Conservation (phyloP, 2,329 filamentous ascomycete species). For the Aspergillus puulaauensis region DNA sequence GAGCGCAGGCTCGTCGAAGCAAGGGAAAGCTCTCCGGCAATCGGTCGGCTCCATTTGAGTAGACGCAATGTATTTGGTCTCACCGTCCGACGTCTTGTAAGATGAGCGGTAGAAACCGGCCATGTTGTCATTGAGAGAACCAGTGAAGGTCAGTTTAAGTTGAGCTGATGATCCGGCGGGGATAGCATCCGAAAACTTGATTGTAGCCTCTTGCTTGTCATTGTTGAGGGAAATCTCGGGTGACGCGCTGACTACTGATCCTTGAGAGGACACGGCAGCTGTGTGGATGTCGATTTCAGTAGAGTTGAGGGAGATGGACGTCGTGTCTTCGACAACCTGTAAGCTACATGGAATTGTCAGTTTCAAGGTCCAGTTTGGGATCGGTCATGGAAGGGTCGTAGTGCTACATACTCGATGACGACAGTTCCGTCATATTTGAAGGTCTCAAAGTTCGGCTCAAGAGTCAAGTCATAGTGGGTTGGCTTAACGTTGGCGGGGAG, state of each 20-base stretch:
- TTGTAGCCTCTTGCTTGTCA: conserved; percentile 75
- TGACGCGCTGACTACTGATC: conserved; percentile 58
- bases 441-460: conserved; percentile 86
- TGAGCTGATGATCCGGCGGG: conserved; percentile 74
- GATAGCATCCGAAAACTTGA: conserved; percentile 73
- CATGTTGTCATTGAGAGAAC: conserved; percentile 88
- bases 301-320: conserved; percentile 82
- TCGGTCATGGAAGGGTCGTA: too few species aligned
- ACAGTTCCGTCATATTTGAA: conserved; percentile 86
- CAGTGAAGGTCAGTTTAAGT: conserved; percentile 75
- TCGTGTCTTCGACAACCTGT: conserved; percentile 80
- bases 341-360: conserved; percentile 49
- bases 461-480: conserved; percentile 83
- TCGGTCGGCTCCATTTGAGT: conserved; percentile 97
- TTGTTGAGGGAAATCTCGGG: conserved; percentile 73
- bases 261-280: conserved; percentile 63
- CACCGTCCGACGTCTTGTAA: conserved; percentile 80
- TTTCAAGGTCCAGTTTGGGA: background rate
- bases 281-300: conserved; percentile 80
- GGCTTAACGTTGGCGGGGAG: conserved; percentile 90
- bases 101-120: conserved; percentile 96
- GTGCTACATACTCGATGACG: conserved; percentile 65
- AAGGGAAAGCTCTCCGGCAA: conserved; percentile 87
- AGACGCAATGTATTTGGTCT: conserved; percentile 78
- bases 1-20: conserved; percentile 92